phyloP scores from a whole-genome alignment of 345 rosid species.

The Eutrema heterophyllum region DNA sequence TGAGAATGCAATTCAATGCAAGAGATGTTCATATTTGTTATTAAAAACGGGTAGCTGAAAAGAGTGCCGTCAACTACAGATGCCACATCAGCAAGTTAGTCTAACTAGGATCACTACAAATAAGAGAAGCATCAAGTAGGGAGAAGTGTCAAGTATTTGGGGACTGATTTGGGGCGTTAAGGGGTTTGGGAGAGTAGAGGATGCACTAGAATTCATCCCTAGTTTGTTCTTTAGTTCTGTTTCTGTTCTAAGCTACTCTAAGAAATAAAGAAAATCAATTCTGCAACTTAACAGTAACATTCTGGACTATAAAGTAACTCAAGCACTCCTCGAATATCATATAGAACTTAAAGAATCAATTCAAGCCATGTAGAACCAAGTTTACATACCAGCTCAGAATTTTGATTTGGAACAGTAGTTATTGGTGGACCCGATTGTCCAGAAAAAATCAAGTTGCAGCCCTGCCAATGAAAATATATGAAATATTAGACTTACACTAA shows the following conservation, averaged over 20 bases:
- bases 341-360: not conserved
- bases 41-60: not conserved
- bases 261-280: not conserved
- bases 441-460: conserved; percentile 83
- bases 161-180: not conserved
- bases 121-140: not conserved
- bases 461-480: conserved; percentile 50
- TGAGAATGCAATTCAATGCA: conserved; percentile 22
- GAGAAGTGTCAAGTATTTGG: not conserved
- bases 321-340: not conserved
- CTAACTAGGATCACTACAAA: conserved; percentile 7
- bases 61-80: not conserved
- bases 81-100: not conserved
- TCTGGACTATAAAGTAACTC: not conserved
- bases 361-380: conserved; percentile 7
- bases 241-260: not conserved
- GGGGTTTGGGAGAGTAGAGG: conserved; percentile 1
- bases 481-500: conserved; percentile 15
- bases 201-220: not conserved
- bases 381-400: conserved; percentile 75
- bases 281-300: conserved; percentile 7
- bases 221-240: not conserved
- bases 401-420: conserved; percentile 76
- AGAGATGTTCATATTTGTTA: not conserved
- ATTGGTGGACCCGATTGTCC: conserved; percentile 99